Conservation (phyloP, 345 rosid genomes). For the Syzygium grande region DNA sequence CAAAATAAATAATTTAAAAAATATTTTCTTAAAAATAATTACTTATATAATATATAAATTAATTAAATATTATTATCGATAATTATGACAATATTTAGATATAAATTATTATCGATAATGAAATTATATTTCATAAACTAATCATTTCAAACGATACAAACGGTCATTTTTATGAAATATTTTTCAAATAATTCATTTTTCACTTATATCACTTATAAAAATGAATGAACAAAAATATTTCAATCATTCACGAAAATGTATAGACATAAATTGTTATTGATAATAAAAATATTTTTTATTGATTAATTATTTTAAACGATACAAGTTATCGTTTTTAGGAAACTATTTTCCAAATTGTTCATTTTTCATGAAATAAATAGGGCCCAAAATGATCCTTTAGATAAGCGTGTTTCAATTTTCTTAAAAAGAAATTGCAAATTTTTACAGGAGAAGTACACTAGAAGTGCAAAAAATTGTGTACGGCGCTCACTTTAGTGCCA, state of each 20-base stretch:
- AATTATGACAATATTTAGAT: no score
- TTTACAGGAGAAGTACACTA: background rate
- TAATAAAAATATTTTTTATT: background rate
- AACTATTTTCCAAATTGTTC: background rate
- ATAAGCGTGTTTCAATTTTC: background rate
- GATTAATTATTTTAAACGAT: background rate
- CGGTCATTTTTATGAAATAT: background rate
- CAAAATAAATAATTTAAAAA: background rate
- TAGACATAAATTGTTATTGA: background rate
- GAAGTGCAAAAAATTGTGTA: no score
- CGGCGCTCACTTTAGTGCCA: no score
- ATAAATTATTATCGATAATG: no score
- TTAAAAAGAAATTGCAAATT: background rate
- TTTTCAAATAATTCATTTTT: background rate
- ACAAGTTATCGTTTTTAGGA: background rate
- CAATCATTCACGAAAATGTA: background rate
- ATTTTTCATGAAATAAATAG: fast-evolving
- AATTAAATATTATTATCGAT: background rate
- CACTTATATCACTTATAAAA: background rate
- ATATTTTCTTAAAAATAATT: background rate
- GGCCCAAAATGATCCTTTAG: background rate
- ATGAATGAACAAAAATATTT: no score
- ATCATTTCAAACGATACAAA: background rate
- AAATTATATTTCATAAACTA: no score
- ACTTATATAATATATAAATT: background rate